Conservation (phyloP, 768 basidiomycete species). For the Termitomyces sp. region DNA sequence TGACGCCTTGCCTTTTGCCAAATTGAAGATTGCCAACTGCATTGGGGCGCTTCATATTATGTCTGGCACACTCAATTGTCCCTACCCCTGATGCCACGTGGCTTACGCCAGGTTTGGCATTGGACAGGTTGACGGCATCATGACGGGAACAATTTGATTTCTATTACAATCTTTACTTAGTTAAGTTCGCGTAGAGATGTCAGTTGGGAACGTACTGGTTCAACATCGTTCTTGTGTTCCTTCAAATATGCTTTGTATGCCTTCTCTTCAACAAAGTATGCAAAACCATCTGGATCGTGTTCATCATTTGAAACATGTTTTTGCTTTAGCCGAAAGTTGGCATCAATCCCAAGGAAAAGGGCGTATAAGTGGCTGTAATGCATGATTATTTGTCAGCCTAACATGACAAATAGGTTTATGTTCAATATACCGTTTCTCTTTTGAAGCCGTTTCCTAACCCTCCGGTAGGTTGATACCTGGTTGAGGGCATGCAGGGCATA, state of each 20-base stretch:
- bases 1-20: slow-evolving; percentile 30
- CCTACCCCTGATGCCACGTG: slow-evolving; percentile 23
- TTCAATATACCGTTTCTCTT: slow-evolving; percentile 13
- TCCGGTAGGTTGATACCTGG: slow-evolving; percentile 20
- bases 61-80: slow-evolving; percentile 23
- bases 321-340: slow-evolving; percentile 30
- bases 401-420: too few species aligned
- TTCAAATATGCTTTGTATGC: slow-evolving; percentile 20
- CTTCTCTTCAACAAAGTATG: slow-evolving; percentile 23
- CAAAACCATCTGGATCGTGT: slow-evolving; percentile 24
- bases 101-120: slow-evolving; percentile 15
- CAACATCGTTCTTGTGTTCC: slow-evolving; percentile 2
- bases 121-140: slow-evolving; percentile 23
- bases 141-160: slow-evolving; percentile 26
- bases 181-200: too few species aligned
- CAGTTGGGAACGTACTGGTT: not conserved
- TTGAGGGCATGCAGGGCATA: slow-evolving; percentile 27
- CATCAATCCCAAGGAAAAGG: slow-evolving; percentile 27
- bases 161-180: too few species aligned
- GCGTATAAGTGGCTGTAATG: slow-evolving; percentile 18
- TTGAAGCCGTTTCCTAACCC: slow-evolving; percentile 14
- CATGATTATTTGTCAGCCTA: too few species aligned
- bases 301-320: slow-evolving; percentile 20
- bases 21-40: slow-evolving; percentile 26
- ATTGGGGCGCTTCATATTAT: slow-evolving; percentile 24